Conservation (phyloP, 2,329 filamentous ascomycete species). For the Aspergillus awamori region DNA sequence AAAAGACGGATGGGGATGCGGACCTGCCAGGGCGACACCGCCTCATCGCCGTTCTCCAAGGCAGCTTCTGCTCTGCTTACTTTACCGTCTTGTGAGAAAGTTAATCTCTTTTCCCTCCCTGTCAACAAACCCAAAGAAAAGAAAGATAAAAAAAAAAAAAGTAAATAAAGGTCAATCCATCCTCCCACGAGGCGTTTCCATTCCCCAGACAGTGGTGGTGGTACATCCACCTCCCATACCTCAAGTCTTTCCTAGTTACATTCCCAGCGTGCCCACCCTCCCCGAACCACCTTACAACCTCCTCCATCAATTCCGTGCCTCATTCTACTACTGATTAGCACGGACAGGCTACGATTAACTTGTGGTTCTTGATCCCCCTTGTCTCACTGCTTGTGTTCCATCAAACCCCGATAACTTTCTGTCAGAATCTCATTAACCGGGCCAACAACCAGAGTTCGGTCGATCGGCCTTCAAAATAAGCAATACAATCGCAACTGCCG, state of each 20-base stretch:
- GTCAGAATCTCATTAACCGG: neutral
- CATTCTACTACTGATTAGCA: neutral
- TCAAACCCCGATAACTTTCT: neutral
- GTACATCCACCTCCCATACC: neutral
- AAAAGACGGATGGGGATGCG: neutral
- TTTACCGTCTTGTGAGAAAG: neutral
- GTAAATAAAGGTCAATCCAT: neutral
- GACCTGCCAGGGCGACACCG: conserved; percentile 10
- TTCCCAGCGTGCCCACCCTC: neutral
- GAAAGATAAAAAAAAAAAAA: neutral
- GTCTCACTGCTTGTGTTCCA: neutral
- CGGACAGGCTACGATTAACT: neutral
- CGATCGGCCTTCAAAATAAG: neutral
- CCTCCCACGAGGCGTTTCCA: neutral
- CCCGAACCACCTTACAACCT: neutral
- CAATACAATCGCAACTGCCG: neutral
- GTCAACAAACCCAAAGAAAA: neutral
- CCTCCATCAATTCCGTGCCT: neutral
- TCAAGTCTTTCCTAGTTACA: neutral
- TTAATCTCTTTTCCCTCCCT: neutral
- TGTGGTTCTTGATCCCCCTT: neutral
- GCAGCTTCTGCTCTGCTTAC: neutral
- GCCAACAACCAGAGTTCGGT: neutral
- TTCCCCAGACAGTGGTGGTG: neutral
- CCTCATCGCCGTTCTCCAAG: conserved; percentile 4